Evolutionary conservation across 2,329 filamentous ascomycete species (phyloP).

Genomic region (Venturia carpophila): DNA sequence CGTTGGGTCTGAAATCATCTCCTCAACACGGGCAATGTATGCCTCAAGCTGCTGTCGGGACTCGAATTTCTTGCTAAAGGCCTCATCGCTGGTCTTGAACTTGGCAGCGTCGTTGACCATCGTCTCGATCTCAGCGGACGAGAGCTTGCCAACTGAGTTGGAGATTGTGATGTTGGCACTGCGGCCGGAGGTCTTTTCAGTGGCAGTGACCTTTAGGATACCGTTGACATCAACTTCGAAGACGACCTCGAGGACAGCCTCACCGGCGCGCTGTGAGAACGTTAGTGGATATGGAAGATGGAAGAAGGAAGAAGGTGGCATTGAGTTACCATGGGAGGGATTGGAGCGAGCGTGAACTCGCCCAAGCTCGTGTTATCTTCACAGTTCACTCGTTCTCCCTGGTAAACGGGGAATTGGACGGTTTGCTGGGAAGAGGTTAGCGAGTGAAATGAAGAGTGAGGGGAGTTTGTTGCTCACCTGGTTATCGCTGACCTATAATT

Average conservation of each 20-base stretch:
- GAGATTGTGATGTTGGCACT: conserved; percentile 99
- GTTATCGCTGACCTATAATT: too few species aligned
- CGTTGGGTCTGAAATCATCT: conserved; percentile 94
- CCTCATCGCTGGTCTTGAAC: conserved; percentile 97
- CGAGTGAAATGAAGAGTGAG: neutral
- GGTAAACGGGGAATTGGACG: conserved; percentile 37
- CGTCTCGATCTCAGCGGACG: conserved; percentile 86
- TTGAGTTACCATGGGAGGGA: conserved; percentile 60
- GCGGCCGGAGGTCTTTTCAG: conserved; percentile 96
- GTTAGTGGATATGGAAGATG: neutral
- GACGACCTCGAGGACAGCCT: conserved; percentile 93
- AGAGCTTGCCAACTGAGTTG: conserved; percentile 99
- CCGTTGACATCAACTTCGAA: conserved; percentile 99
- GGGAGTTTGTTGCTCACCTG: too few species aligned
- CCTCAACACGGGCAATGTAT: conserved; percentile 97
- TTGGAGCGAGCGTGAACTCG: conserved; percentile 92
- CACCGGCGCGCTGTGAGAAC: conserved; percentile 53
- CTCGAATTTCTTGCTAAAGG: conserved; percentile 99
- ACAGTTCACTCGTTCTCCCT: conserved; percentile 97
- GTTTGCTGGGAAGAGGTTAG: conserved; percentile 47
- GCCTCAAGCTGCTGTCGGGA: conserved; percentile 98
- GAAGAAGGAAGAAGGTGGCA: neutral
- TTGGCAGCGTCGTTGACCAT: conserved; percentile 97
- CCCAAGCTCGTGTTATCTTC: conserved; percentile 94
- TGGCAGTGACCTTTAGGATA: conserved; percentile 98